phyloP scores from a whole-genome alignment of 75 land plant species.

The Chamaecyparis obtusa region DNA sequence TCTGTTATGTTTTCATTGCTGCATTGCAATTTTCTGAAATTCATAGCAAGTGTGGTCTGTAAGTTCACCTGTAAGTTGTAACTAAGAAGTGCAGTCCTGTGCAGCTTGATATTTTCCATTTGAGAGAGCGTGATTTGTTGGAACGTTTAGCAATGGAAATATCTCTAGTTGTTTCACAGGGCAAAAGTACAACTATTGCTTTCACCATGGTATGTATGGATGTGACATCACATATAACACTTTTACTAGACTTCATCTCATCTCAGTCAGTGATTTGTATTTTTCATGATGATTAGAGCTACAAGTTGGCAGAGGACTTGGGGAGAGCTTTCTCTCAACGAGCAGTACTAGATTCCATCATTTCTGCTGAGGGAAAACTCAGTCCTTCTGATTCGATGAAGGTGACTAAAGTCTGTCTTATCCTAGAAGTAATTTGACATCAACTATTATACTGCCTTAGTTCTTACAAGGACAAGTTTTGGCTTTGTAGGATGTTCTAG shows the following conservation, averaged over 20 bases:
- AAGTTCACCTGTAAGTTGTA: not conserved
- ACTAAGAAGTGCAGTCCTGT: not conserved
- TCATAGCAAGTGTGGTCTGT: not conserved
- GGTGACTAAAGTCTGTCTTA: conserved; percentile 31
- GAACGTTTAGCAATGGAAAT: conserved; percentile 60
- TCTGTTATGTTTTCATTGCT: not conserved
- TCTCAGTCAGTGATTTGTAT: not conserved
- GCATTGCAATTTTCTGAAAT: not conserved
- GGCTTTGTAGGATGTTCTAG: conserved; percentile 59
- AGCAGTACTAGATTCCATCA: conserved; percentile 50
- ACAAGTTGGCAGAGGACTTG: conserved; percentile 84
- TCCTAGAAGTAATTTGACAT: not conserved
- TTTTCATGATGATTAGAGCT: conserved; percentile 44
- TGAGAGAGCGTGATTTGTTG: conserved; percentile 83
- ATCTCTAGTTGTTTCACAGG: conserved; percentile 41
- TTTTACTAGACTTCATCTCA: conserved; percentile 1
- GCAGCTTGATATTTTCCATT: conserved; percentile 68
- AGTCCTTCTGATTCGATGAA: conserved; percentile 50
- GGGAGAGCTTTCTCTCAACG: conserved; percentile 81
- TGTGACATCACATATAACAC: not conserved
- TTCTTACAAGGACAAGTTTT: not conserved
- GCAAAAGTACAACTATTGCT: conserved; percentile 62
- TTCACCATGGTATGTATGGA: conserved; percentile 27
- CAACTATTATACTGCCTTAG: not conserved
- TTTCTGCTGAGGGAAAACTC: conserved; percentile 48